phyloP scores from a whole-genome alignment of 2,329 filamentous ascomycete species.

The Monilinia fructicola region DNA sequence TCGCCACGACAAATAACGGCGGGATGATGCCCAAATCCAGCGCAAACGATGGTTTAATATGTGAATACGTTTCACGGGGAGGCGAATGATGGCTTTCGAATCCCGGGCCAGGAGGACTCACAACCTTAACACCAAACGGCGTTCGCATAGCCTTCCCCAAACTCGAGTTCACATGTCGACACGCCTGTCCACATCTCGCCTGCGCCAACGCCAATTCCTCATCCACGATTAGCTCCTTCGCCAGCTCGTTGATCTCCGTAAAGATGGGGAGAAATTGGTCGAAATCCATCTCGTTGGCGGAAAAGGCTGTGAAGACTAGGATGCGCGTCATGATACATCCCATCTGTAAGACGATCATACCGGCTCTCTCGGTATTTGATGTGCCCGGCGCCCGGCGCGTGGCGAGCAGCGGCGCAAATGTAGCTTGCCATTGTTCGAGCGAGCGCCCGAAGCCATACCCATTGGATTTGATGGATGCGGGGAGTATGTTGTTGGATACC shows the following conservation, averaged over 20 bases:
- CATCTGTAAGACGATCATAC: constrained; percentile 63
- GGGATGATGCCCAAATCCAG: constrained; percentile 39
- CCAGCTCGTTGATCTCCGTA: constrained; percentile 55
- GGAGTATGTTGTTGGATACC: constrained; percentile 50
- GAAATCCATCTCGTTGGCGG: constrained; percentile 57
- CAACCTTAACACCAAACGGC: constrained; percentile 15
- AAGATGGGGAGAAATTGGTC: constrained; percentile 56
- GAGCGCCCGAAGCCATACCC: constrained; percentile 48
- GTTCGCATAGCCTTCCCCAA: background rate
- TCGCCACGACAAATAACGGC: constrained; percentile 38
- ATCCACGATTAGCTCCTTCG: constrained; percentile 54
- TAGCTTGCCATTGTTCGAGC: constrained; percentile 55
- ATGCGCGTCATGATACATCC: constrained; percentile 58
- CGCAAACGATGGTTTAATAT: constrained; percentile 46
- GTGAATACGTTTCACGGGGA: constrained; percentile 25
- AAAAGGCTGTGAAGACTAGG: constrained; percentile 61
- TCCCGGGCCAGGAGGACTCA: background rate
- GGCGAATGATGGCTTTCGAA: constrained; percentile 22
- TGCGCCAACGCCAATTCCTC: constrained; percentile 34
- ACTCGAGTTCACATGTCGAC: constrained; percentile 30
- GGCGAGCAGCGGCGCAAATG: constrained; percentile 56
- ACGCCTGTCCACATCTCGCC: constrained; percentile 27
- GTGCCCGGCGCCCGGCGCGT: constrained; percentile 49
- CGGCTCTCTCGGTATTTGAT: constrained; percentile 55
- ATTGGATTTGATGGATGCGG: constrained; percentile 31